These are phyloP conservation scores for Pythium brachiatum DNA, from an alignment of 352 stramenopile species.

Conservation along the genomic window DNA sequence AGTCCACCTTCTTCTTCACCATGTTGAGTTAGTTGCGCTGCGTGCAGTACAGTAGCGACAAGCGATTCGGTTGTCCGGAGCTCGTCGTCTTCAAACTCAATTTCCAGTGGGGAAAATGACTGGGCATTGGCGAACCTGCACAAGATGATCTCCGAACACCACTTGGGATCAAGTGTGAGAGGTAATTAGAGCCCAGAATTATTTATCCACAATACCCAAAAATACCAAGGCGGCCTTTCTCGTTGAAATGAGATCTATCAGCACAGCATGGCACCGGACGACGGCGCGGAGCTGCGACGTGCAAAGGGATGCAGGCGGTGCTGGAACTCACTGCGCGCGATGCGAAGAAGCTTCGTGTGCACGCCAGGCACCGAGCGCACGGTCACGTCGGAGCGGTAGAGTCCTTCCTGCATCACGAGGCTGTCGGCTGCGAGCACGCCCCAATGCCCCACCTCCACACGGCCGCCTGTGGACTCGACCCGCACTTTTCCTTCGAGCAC, in stretches of 20 bases:
- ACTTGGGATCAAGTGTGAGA: neutral
- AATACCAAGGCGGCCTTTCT: neutral
- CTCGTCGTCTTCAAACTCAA: slow-evolving; percentile 4
- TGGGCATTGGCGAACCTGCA: slow-evolving; percentile 19
- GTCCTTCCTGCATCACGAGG: slow-evolving; percentile 41
- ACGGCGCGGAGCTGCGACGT: slow-evolving; percentile 25
- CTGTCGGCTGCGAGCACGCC: slow-evolving; percentile 37
- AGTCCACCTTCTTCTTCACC: slow-evolving; percentile 99
- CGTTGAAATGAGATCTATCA: neutral
- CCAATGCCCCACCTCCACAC: slow-evolving; percentile 34
- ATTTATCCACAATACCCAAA: neutral
- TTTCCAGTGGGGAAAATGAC: slow-evolving; percentile 14
- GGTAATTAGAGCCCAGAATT: slow-evolving; percentile 1
- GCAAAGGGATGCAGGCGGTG: slow-evolving; percentile 34
- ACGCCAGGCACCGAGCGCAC: slow-evolving; percentile 31
- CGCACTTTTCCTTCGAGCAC: slow-evolving; percentile 37
- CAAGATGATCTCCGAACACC: neutral
- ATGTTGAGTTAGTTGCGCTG: slow-evolving; percentile 80
- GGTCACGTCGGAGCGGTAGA: slow-evolving; percentile 38
- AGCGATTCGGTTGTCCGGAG: neutral
- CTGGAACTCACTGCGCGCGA: slow-evolving; percentile 46
- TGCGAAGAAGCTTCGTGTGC: slow-evolving; percentile 27
- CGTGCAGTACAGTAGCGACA: too few species aligned
- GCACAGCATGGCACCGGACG: neutral
- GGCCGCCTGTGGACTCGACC: slow-evolving; percentile 27